Percentiles rank a stretch among this genome's conserved stretches.
These are phyloP conservation scores for Viola pubescens DNA, from an alignment of 441 rosid genomes.

Conservation along the genomic window DNA sequence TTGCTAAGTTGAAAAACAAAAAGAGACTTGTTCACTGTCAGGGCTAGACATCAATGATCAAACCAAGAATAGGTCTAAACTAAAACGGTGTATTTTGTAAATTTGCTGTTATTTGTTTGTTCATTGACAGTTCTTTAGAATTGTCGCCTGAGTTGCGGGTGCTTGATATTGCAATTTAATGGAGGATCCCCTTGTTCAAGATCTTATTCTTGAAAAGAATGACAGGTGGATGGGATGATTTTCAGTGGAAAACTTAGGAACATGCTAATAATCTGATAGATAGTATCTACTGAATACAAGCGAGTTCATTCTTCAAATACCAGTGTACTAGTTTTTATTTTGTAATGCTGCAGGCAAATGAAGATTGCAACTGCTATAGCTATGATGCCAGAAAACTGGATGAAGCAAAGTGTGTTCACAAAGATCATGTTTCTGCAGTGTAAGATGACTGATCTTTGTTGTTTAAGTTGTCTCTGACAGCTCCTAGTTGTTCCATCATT, in stretches of 20 bases:
- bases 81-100: too few relatives aligned
- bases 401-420: slow-evolving; percentile 89
- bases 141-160: not conserved
- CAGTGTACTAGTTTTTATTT: slow-evolving; percentile 5
- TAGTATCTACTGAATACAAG: not conserved
- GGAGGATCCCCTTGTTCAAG: too few relatives aligned
- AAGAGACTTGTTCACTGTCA: too few relatives aligned
- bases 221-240: too few relatives aligned
- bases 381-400: slow-evolving; percentile 78
- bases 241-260: not conserved
- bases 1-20: too few relatives aligned
- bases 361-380: slow-evolving; percentile 90
- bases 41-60: too few relatives aligned
- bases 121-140: not conserved
- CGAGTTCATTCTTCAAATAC: not conserved
- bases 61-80: too few relatives aligned
- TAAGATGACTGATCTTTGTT: slow-evolving; percentile 32
- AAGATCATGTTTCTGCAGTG: slow-evolving; percentile 99
- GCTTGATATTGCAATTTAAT: not conserved
- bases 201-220: too few relatives aligned
- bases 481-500: not conserved
- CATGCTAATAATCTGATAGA: not conserved
- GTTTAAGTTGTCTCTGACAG: not conserved
- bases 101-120: not conserved
- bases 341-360: slow-evolving; percentile 69